Evolutionary conservation across 352 stramenopile species (phyloP).

Genomic region (Phytopythium kandeliae): DNA sequence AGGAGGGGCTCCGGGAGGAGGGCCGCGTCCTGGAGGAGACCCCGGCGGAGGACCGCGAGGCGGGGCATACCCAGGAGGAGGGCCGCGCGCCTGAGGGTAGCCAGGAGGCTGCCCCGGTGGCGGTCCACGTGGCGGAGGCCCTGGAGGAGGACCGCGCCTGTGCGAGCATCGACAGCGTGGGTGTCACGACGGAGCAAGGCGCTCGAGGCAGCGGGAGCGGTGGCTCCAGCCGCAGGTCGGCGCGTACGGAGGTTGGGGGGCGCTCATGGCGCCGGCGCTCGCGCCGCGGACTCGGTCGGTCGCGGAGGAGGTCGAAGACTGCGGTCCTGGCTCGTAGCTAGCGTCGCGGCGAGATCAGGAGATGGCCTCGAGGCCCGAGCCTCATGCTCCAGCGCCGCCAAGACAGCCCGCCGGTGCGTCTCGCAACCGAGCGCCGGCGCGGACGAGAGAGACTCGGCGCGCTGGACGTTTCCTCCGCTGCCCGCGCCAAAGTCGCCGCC

Average conservation of each 20-base stretch:
- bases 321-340: background rate
- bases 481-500: no score
- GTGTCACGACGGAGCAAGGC: background rate
- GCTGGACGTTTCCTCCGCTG: background rate
- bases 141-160: conserved; percentile 13
- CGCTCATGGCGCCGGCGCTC: conserved; percentile 13
- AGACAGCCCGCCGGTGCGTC: background rate
- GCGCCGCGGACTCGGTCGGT: background rate
- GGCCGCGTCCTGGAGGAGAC: conserved; percentile 17
- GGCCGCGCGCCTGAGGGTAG: conserved; percentile 51
- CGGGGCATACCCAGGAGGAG: conserved; percentile 39
- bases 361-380: background rate
- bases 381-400: background rate
- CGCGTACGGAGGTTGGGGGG: conserved; percentile 21
- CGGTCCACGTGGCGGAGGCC: conserved; percentile 25
- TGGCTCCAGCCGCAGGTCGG: no score
- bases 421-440: background rate
- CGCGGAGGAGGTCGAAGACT: background rate
- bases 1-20: conserved; percentile 12
- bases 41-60: conserved; percentile 22
- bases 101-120: conserved; percentile 32
- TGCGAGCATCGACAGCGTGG: background rate
- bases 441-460: background rate
- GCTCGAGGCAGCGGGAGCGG: no score
- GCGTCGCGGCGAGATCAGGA: background rate